These are phyloP conservation scores for Discostella stelligeroides DNA, from an alignment of 108 stramenopile species.

Conservation along the genomic window DNA sequence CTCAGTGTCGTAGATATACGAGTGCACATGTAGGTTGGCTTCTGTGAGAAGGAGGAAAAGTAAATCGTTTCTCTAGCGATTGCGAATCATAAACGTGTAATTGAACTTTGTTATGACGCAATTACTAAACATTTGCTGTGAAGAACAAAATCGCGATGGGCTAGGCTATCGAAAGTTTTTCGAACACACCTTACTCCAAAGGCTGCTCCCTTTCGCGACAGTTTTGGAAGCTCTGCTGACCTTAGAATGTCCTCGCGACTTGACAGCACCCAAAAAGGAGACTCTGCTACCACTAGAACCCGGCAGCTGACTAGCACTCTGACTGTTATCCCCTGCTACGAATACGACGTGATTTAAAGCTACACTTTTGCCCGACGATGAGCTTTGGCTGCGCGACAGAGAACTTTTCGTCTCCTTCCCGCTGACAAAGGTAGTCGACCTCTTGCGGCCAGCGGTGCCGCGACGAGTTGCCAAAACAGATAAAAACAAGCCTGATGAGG, in stretches of 20 bases:
- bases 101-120: too few species aligned
- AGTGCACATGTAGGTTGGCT: slow-evolving; percentile 55
- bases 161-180: slow-evolving; percentile 38
- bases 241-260: slow-evolving; percentile 19
- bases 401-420: slow-evolving; percentile 43
- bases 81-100: too few species aligned
- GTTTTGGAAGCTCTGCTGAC: slow-evolving; percentile 26
- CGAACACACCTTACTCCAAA: slow-evolving; percentile 56
- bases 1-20: slow-evolving; percentile 75
- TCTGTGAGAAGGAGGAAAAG: too few species aligned
- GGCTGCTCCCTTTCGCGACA: slow-evolving; percentile 47
- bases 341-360: slow-evolving; percentile 76
- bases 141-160: too few species aligned
- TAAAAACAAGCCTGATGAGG: slow-evolving; percentile 38
- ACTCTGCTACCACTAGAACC: slow-evolving; percentile 12
- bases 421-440: slow-evolving; percentile 64
- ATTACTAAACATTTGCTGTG: too few species aligned
- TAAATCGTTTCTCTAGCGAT: too few species aligned
- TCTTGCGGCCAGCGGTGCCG: slow-evolving; percentile 35
- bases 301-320: slow-evolving; percentile 33
- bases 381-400: slow-evolving; percentile 24
- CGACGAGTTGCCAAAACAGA: slow-evolving; percentile 59
- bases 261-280: slow-evolving; percentile 17
- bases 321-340: slow-evolving; percentile 41
- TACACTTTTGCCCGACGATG: slow-evolving; percentile 62